Evolutionary conservation across 164 flowering plant genomes (phyloP).

Genomic region (Berberis thunbergii): DNA sequence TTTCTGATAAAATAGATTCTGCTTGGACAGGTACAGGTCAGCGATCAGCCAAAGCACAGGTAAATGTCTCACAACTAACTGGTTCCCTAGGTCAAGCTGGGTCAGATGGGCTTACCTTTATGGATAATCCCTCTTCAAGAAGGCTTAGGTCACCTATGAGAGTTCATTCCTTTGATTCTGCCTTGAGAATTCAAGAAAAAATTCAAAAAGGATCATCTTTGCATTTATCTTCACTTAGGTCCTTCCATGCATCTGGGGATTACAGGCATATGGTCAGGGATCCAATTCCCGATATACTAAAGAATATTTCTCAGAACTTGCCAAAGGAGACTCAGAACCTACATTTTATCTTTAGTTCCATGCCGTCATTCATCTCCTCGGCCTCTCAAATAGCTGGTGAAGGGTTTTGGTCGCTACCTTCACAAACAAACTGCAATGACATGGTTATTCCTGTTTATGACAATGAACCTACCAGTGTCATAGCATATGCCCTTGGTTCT

Average conservation of each 20-base stretch:
- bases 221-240: constrained; percentile 52
- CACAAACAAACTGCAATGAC: constrained; percentile 37
- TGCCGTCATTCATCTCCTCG: constrained; percentile 51
- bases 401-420: constrained; percentile 62
- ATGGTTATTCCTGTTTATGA: constrained; percentile 85
- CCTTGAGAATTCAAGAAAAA: constrained; percentile 54
- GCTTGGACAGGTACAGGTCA: constrained; percentile 80
- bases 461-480: constrained; percentile 80
- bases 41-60: constrained; percentile 19
- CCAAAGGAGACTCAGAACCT: constrained; percentile 45
- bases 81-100: constrained; percentile 14
- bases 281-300: constrained; percentile 41
- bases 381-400: constrained; percentile 44
- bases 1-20: constrained; percentile 86
- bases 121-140: constrained; percentile 28
- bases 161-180: constrained; percentile 94
- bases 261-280: constrained; percentile 63
- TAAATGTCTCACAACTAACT: constrained; percentile 14
- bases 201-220: constrained; percentile 34
- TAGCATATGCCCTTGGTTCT: constrained; percentile 82
- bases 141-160: constrained; percentile 50
- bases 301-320: constrained; percentile 40
- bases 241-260: constrained; percentile 90
- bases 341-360: constrained; percentile 24
- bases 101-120: constrained; percentile 16